phyloP scores from a whole-genome alignment of 805 yeast species.

The Candida boleticola region DNA sequence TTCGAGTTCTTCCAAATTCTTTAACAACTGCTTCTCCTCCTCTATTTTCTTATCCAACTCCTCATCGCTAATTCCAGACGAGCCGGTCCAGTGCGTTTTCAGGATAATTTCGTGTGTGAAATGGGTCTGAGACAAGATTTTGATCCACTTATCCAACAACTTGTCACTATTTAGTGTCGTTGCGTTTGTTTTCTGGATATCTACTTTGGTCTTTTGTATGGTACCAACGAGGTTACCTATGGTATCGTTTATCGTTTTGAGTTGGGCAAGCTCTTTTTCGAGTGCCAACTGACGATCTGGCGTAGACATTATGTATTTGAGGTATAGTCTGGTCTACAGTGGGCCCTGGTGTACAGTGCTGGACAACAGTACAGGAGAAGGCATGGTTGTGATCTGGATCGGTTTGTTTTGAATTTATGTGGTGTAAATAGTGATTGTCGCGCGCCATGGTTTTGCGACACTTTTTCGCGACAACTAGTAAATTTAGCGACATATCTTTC shows the following conservation, averaged over 20 bases:
- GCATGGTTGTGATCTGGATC: no score
- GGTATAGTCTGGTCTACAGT: no score
- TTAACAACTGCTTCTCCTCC: slow-evolving; percentile 22
- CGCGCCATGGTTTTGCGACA: no score
- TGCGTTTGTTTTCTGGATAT: slow-evolving; percentile 31
- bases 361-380: no score
- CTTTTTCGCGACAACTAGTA: no score
- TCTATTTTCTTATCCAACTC: slow-evolving; percentile 15
- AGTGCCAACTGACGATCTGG: slow-evolving; percentile 14
- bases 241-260: slow-evolving; percentile 29
- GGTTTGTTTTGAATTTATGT: no score
- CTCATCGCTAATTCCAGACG: slow-evolving; percentile 15
- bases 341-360: no score
- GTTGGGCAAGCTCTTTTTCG: slow-evolving; percentile 30
- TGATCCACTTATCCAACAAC: slow-evolving; percentile 58
- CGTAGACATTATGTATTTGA: no score
- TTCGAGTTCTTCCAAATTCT: slow-evolving; percentile 23
- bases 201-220: slow-evolving; percentile 21
- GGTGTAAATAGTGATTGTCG: no score
- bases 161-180: slow-evolving; percentile 49
- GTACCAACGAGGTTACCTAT: slow-evolving; percentile 30
- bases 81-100: slow-evolving; percentile 41
- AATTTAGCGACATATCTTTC: no score
- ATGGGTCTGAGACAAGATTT: slow-evolving; percentile 60
- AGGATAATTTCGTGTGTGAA: slow-evolving; percentile 49